Conservation (phyloP, 75 land plant genomes). For the Adiantum capillusveneris region DNA sequence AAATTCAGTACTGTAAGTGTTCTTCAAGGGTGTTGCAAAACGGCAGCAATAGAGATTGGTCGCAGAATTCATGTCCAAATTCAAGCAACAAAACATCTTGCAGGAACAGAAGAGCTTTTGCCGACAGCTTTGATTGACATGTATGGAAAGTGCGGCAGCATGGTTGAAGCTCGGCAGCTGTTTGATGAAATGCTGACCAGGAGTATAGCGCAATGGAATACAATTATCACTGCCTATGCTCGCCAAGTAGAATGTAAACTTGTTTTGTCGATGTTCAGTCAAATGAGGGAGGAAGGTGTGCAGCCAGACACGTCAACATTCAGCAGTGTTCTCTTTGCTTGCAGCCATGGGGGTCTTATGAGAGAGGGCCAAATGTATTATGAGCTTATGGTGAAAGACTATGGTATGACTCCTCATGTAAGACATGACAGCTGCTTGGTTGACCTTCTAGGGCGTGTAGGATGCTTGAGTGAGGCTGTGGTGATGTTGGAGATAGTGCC, state of each 20-base stretch:
- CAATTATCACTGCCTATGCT: conserved; percentile 33
- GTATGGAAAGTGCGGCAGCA: conserved; percentile 29
- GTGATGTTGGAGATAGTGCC: conserved; percentile 24
- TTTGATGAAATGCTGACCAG: conserved; percentile 26
- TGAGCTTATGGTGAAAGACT: conserved; percentile 11
- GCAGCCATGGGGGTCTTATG: conserved; percentile 19
- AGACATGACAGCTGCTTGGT: conserved; percentile 20
- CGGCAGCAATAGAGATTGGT: conserved; percentile 1
- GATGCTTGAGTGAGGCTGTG: conserved; percentile 20
- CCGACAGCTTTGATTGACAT: conserved; percentile 29
- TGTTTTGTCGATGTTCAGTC: conserved; percentile 19
- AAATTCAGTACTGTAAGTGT: neutral
- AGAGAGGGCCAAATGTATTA: conserved; percentile 13
- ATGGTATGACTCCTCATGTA: conserved; percentile 10
- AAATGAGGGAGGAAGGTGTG: conserved; percentile 24
- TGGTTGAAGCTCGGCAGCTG: conserved; percentile 14
- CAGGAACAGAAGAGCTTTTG: conserved; percentile 14
- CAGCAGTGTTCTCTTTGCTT: conserved; percentile 27
- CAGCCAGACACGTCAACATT: conserved; percentile 34
- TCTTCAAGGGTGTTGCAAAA: neutral
- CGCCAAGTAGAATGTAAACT: conserved; percentile 9
- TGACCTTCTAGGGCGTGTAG: conserved; percentile 17
- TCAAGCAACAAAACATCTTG: neutral
- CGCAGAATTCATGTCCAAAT: conserved; percentile 2
- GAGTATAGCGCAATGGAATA: conserved; percentile 38